phyloP scores from a whole-genome alignment of 78 protist species.

The Creolimax fragrantissima region DNA sequence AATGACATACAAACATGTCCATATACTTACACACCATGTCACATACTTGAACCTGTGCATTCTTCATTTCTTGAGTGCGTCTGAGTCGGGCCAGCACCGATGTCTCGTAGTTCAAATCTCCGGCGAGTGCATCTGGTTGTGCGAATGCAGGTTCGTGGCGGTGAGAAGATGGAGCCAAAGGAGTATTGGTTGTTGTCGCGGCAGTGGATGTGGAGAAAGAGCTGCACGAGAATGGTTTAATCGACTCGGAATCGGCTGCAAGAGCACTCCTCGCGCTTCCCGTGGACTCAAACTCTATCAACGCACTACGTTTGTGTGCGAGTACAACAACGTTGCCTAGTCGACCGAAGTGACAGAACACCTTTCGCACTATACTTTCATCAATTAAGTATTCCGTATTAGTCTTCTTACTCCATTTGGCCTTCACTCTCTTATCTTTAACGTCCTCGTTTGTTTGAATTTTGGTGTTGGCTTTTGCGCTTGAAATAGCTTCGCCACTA shows the following conservation, averaged over 20 bases:
- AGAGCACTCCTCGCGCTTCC: background rate
- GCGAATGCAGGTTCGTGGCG: no score
- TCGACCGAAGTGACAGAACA: background rate
- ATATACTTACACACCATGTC: background rate
- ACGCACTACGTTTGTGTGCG: background rate
- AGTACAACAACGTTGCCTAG: background rate
- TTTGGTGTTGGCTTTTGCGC: no score
- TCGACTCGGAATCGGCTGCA: background rate
- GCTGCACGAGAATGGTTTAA: background rate
- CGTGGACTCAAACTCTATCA: background rate
- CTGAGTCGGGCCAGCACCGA: background rate
- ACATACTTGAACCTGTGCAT: background rate
- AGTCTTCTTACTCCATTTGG: background rate
- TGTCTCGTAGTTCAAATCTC: background rate
- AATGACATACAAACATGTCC: background rate
- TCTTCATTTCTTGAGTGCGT: background rate
- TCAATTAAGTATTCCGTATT: background rate
- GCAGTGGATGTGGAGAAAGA: background rate
- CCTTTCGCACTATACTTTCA: background rate
- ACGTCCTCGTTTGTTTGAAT: no score
- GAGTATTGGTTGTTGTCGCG: no score
- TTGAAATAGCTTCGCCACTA: no score
- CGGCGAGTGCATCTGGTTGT: no score
- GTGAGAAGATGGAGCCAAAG: no score
- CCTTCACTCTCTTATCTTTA: background rate